A percentile compares a stretch with the other conserved stretches of the same genome.
Evolutionary conservation across 352 stramenopile genomes (phyloP).

Genomic region (Phytophthora cactorum): DNA sequence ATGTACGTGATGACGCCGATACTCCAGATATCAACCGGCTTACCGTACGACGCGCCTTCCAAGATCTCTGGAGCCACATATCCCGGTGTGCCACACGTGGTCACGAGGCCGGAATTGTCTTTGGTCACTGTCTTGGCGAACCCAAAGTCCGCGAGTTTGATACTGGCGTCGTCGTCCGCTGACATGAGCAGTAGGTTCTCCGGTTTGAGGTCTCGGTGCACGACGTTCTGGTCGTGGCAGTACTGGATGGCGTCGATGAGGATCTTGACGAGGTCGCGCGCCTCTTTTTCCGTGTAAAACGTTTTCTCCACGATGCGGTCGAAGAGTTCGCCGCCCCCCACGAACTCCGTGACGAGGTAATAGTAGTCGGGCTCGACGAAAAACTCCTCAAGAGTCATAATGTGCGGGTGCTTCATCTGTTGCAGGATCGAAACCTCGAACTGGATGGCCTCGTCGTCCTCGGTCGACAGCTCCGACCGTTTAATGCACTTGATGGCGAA

Average conservation of each 20-base stretch:
- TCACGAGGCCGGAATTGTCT: slow-evolving; percentile 66
- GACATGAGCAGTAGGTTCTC: slow-evolving; percentile 90
- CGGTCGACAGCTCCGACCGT: slow-evolving; percentile 65
- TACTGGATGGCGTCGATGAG: slow-evolving; percentile 85
- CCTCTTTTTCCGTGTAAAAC: slow-evolving; percentile 89
- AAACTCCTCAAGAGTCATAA: slow-evolving; percentile 92
- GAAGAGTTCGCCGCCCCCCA: slow-evolving; percentile 89
- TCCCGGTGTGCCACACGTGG: slow-evolving; percentile 75
- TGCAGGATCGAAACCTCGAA: slow-evolving; percentile 86
- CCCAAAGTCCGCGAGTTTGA: slow-evolving; percentile 94
- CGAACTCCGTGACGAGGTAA: slow-evolving; percentile 91
- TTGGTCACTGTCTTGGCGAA: slow-evolving; percentile 90
- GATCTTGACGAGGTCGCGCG: slow-evolving; percentile 84
- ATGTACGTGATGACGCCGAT: slow-evolving; percentile 92
- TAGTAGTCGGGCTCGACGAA: slow-evolving; percentile 90
- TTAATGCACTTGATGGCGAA: slow-evolving; percentile 93
- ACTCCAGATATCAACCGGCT: slow-evolving; percentile 88
- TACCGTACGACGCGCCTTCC: slow-evolving; percentile 79
- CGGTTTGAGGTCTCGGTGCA: slow-evolving; percentile 84
- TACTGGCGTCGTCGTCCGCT: slow-evolving; percentile 84
- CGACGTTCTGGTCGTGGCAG: slow-evolving; percentile 87
- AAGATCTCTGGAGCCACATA: slow-evolving; percentile 90
- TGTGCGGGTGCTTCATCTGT: slow-evolving; percentile 89
- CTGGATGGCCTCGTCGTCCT: slow-evolving; percentile 83
- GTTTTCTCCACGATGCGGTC: slow-evolving; percentile 91